Conservation (phyloP, 108 stramenopile genomes). For the Cyclostephanos invisitatus region DNA sequence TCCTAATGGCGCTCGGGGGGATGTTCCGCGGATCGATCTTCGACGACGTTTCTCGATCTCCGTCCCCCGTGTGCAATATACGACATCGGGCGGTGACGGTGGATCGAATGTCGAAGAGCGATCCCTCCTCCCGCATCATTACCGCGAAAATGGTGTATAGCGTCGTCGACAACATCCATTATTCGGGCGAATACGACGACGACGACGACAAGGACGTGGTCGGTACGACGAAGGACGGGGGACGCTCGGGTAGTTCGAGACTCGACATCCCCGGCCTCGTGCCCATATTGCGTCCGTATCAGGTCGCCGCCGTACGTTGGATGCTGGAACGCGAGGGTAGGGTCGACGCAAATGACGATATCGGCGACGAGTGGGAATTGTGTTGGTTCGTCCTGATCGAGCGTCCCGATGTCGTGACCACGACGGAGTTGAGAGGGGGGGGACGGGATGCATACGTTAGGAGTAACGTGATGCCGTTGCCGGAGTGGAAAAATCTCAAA, state of each 20-base stretch:
- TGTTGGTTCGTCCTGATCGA: conserved; percentile 50
- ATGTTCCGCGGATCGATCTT: conserved; percentile 23
- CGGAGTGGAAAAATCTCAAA: conserved; percentile 32
- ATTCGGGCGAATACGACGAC: conserved; percentile 12
- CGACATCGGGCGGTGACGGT: neutral
- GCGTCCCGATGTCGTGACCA: neutral
- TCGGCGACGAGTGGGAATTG: conserved; percentile 56
- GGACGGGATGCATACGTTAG: neutral
- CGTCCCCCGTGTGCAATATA: neutral
- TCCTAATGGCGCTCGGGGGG: conserved; percentile 19
- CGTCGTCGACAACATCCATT: conserved; percentile 52
- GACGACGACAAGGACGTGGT: neutral
- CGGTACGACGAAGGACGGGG: conserved; percentile 1
- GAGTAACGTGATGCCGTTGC: conserved; percentile 19
- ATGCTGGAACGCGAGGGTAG: conserved; percentile 64
- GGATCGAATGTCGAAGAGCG: too few species aligned
- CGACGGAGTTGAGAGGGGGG: neutral
- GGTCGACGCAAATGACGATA: neutral
- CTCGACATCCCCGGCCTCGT: conserved; percentile 51
- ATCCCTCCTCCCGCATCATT: conserved; percentile 7
- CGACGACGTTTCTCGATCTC: conserved; percentile 27
- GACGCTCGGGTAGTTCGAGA: neutral
- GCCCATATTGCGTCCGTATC: conserved; percentile 71
- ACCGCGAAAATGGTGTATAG: conserved; percentile 54
- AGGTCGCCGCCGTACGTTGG: conserved; percentile 71